Evolutionary conservation across 1,284 basidiomycete species (phyloP), one percentile per base, ranked within the genome.

Genomic region (Sporisorium graminicola): DNA sequence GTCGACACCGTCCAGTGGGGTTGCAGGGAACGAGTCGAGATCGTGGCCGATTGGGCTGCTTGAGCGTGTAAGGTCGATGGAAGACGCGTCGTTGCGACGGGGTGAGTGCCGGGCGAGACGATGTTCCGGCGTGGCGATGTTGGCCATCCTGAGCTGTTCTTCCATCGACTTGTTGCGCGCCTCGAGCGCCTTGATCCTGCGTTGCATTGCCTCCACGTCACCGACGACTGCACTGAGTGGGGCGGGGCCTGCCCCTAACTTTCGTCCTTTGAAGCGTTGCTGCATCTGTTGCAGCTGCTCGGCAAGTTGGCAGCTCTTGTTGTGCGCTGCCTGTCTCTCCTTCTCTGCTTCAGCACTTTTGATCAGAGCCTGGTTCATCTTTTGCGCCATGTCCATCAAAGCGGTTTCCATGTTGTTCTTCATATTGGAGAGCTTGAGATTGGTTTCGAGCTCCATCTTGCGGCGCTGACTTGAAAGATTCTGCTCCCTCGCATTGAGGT

Each of bases 241-340:
- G 5, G 33, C 35, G 22, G 55, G 18, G 3, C 16, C 51, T 18
- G 58, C 26, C 12, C 22, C 18, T n/a, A 40, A 46, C 24, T 56
- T 59, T 1, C 40, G 29, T 29, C 26, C 10, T 4, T 58, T 43
- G 22, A 50, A 24, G 2, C 43, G 60, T 16, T 55, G 65, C 46
- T 59, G 51, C n/a, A 56, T 18, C 43, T 65, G 37, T 5, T 49
- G 44, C 22, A 73, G 53, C 50, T 73, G 71, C 5, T 50, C 40
- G 4, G 65, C 65, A 14, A 74, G 61, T 22, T 37, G 20, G 47
- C 63, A 66, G 42, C 47, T 66, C 42, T 72, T 72, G 10, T 52
- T 37, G 46, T 72, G 63, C 6, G 54, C 43, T 1, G 43, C 27
- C 7, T 26, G 42, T 16, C 71, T 54, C 35, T 54, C 61, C 6